Evolutionary conservation across 805 yeast species (phyloP).

Genomic region (Wickerhamiella azymoides): DNA sequence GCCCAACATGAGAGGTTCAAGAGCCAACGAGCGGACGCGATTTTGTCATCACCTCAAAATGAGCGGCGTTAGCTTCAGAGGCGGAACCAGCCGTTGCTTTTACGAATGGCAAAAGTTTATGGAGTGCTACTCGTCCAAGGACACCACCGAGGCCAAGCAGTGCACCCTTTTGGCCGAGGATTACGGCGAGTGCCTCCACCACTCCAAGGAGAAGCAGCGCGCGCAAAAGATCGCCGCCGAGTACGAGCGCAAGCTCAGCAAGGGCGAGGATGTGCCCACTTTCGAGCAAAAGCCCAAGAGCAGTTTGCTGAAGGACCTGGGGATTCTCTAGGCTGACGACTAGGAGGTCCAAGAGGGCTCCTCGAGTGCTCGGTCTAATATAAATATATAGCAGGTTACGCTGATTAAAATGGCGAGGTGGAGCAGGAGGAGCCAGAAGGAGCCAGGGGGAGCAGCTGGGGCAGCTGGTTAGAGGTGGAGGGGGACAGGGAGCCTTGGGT

Average conservation of each 20-base stretch:
- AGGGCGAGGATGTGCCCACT: conserved; percentile 19
- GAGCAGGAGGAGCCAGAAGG: too few relatives aligned
- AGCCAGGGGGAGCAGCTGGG: too few relatives aligned
- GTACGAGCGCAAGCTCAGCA: conserved; percentile 15
- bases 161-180: conserved; percentile 34
- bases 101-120: conserved; percentile 34
- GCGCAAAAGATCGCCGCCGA: conserved; percentile 22
- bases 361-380: too few relatives aligned
- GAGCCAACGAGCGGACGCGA: neutral
- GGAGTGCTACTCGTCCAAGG: conserved; percentile 33
- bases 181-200: conserved; percentile 38
- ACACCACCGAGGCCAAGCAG: conserved; percentile 25
- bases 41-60: conserved; percentile 9
- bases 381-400: too few relatives aligned
- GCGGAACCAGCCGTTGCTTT: conserved; percentile 36
- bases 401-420: too few relatives aligned
- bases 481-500: too few relatives aligned
- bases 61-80: conserved; percentile 21
- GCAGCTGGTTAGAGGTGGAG: too few relatives aligned
- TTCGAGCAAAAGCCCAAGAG: conserved; percentile 12
- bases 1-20: conserved; percentile 20
- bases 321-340: conserved; percentile 15
- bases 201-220: conserved; percentile 29
- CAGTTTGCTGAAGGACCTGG: conserved; percentile 17
- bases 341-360: too few relatives aligned